Conservation (phyloP, 306 rosid species). For the Quercus berberidifolia region DNA sequence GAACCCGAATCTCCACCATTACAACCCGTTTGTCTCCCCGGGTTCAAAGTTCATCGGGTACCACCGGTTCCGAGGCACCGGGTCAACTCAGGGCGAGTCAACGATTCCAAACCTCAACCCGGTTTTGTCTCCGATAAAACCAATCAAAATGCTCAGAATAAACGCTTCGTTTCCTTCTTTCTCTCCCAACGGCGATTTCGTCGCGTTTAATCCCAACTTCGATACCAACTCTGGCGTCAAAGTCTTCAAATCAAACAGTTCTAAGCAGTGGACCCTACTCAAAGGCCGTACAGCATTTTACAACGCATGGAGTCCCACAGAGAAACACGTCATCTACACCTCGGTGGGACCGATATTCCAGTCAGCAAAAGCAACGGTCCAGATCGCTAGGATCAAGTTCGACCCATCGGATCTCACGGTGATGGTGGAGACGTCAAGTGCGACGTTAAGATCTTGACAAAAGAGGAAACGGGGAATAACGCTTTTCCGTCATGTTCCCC, state of each 20-base stretch:
- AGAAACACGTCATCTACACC: slow-evolving; percentile 60
- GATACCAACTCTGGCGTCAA: slow-evolving; percentile 27
- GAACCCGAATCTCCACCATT: slow-evolving; percentile 68
- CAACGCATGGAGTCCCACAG: slow-evolving; percentile 69
- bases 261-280: slow-evolving; percentile 57
- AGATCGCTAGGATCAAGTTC: slow-evolving; percentile 62
- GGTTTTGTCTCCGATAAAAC: slow-evolving; percentile 40
- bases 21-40: slow-evolving; percentile 71
- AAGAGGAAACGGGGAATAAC: slow-evolving; percentile 58
- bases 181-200: slow-evolving; percentile 50
- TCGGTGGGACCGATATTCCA: slow-evolving; percentile 72
- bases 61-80: slow-evolving; percentile 77
- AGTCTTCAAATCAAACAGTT: slow-evolving; percentile 57
- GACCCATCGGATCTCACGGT: slow-evolving; percentile 27
- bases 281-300: slow-evolving; percentile 50
- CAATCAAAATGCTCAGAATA: slow-evolving; percentile 46
- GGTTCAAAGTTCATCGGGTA: slow-evolving; percentile 58
- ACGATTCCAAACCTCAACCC: slow-evolving; percentile 48
- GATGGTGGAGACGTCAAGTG: slow-evolving; percentile 35
- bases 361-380: slow-evolving; percentile 50
- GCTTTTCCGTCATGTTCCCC: slow-evolving; percentile 84
- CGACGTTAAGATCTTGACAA: slow-evolving; percentile 45
- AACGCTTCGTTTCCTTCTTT: slow-evolving; percentile 62
- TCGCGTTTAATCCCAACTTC: slow-evolving; percentile 49
- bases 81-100: slow-evolving; percentile 44